A percentile compares a stretch with the other conserved stretches of the same genome.
Evolutionary conservation across 305 asterid species (phyloP).

Genomic region (Rubia peregrina): DNA sequence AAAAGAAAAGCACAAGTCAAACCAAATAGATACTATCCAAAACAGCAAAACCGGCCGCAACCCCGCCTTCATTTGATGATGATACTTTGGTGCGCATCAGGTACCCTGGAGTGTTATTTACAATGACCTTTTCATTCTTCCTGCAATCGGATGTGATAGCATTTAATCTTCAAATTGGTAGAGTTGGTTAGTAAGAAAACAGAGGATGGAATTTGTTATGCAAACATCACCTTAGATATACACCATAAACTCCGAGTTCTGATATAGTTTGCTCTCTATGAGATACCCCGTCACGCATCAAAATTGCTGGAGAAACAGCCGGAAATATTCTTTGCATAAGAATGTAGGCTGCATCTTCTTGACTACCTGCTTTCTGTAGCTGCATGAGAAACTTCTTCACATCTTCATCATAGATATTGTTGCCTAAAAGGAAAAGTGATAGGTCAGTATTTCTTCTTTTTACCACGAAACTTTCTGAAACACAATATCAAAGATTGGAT

Average conservation of each 20-base stretch:
- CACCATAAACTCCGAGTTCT: slow-evolving; percentile 72
- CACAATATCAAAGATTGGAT: neutral
- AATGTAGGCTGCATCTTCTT: slow-evolving; percentile 83
- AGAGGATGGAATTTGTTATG: no score
- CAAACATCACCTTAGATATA: slow-evolving; percentile 72
- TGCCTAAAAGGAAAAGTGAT: slow-evolving; percentile 35
- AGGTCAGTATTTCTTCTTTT: neutral
- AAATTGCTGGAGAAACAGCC: slow-evolving; percentile 51
- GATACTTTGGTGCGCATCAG: slow-evolving; percentile 96
- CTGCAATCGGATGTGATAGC: slow-evolving; percentile 26
- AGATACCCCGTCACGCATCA: slow-evolving; percentile 68
- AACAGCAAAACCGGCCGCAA: slow-evolving; percentile 88
- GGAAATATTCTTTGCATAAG: slow-evolving; percentile 98
- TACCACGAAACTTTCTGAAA: slow-evolving; percentile 5
- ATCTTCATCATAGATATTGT: slow-evolving; percentile 84
- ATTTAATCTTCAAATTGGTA: neutral
- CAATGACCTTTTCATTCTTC: slow-evolving; percentile 47
- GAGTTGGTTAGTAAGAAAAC: neutral
- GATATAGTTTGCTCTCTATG: slow-evolving; percentile 65
- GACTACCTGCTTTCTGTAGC: slow-evolving; percentile 55
- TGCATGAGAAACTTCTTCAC: slow-evolving; percentile 52
- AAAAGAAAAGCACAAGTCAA: slow-evolving; percentile 20
- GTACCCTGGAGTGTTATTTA: slow-evolving; percentile 60
- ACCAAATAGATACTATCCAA: slow-evolving; percentile 84
- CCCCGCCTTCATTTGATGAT: slow-evolving; percentile 93